A percentile compares a stretch with the other conserved stretches of the same genome.
Conservation (phyloP, 116 monocot genomes). For the Iris pallida region DNA sequence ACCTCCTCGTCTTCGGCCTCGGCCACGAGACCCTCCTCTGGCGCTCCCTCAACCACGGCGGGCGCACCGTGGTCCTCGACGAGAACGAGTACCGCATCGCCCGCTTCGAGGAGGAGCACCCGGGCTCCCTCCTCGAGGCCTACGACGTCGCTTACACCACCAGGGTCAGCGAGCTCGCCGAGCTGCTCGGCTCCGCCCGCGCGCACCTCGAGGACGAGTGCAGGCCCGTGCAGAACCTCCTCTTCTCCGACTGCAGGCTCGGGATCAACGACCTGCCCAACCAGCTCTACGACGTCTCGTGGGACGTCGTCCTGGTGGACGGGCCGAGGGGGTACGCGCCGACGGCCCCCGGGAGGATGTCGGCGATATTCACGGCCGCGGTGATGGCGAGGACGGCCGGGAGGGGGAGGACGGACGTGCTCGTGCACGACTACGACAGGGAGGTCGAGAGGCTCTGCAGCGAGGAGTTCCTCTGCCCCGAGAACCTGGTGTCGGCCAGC, state of each 20-base stretch:
- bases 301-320: slow-evolving; percentile 53
- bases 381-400: slow-evolving; percentile 35
- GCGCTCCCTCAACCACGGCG: slow-evolving; percentile 52
- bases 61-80: slow-evolving; percentile 55
- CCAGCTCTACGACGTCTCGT: slow-evolving; percentile 41
- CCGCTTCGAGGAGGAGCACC: slow-evolving; percentile 39
- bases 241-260: slow-evolving; percentile 55
- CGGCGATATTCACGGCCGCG: slow-evolving; percentile 41
- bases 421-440: slow-evolving; percentile 47
- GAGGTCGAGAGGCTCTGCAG: slow-evolving; percentile 35
- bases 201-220: slow-evolving; percentile 18
- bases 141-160: slow-evolving; percentile 63
- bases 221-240: slow-evolving; percentile 47
- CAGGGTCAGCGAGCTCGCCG: slow-evolving; percentile 24
- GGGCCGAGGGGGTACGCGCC: slow-evolving; percentile 39
- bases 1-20: slow-evolving; percentile 54
- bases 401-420: slow-evolving; percentile 17
- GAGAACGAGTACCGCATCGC: slow-evolving; percentile 57
- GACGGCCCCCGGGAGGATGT: slow-evolving; percentile 31
- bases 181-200: slow-evolving; percentile 21
- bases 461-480: slow-evolving; percentile 30
- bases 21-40: slow-evolving; percentile 51
- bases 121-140: slow-evolving; percentile 48
- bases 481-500: slow-evolving; percentile 21
- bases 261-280: slow-evolving; percentile 56